Evolutionary conservation across 306 rosid species (phyloP).

Genomic region (Delonix regia): DNA sequence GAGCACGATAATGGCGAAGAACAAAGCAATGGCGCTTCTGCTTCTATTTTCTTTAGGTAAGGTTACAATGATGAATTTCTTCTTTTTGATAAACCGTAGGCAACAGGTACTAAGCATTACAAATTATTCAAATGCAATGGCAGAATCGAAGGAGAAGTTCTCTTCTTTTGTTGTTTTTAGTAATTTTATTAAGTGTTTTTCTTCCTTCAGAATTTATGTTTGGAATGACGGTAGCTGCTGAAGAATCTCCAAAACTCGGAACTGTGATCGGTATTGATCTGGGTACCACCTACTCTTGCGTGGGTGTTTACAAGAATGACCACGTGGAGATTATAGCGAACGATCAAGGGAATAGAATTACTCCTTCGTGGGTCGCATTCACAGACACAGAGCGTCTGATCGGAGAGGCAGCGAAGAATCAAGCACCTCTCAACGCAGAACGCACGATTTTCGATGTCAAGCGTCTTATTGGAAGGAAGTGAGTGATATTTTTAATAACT

Average conservation of each 20-base stretch:
- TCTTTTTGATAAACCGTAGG: background rate
- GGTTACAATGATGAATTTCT: background rate
- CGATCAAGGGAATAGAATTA: slow-evolving; percentile 66
- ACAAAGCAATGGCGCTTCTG: slow-evolving; percentile 33
- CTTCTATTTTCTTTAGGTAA: slow-evolving; percentile 49
- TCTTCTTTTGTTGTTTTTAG: background rate
- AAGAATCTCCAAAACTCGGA: slow-evolving; percentile 32
- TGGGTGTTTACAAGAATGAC: slow-evolving; percentile 60
- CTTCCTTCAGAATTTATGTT: slow-evolving; percentile 34
- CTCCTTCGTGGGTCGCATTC: slow-evolving; percentile 66
- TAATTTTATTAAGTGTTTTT: background rate
- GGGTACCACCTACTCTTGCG: slow-evolving; percentile 59
- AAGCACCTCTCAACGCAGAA: slow-evolving; percentile 57
- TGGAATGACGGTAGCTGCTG: slow-evolving; percentile 37
- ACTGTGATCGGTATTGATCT: slow-evolving; percentile 66
- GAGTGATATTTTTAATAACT: background rate
- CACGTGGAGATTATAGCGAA: slow-evolving; percentile 61
- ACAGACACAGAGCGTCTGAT: slow-evolving; percentile 56
- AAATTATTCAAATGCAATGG: background rate
- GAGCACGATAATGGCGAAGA: slow-evolving; percentile 28
- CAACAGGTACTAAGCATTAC: background rate
- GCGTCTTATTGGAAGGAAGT: slow-evolving; percentile 68
- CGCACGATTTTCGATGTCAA: slow-evolving; percentile 57
- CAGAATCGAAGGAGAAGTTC: background rate
- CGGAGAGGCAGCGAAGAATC: slow-evolving; percentile 70